Percentiles rank a stretch among this genome's conserved stretches.
Evolutionary conservation across 2,329 filamentous ascomycete species (phyloP).

Genomic region (Parastagonospora nodorum): DNA sequence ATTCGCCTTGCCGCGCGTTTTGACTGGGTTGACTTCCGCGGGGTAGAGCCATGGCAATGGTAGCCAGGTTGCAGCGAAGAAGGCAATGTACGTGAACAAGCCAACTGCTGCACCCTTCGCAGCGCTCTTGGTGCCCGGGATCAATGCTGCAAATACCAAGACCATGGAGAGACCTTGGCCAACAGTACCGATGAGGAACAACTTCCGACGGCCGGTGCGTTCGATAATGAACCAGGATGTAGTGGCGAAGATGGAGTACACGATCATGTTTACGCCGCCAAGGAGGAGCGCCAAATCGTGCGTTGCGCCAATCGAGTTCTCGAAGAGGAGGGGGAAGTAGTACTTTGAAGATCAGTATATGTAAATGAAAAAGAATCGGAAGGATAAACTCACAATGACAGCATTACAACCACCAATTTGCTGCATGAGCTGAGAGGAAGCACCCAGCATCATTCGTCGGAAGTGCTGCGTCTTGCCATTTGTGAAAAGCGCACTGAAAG

Average conservation of each 20-base stretch:
- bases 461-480: constrained; percentile 69
- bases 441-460: constrained; percentile 66
- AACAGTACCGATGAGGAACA: constrained; percentile 50
- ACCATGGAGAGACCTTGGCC: constrained; percentile 63
- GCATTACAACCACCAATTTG: constrained; percentile 45
- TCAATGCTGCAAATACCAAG: constrained; percentile 45
- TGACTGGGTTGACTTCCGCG: constrained; percentile 57
- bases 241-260: constrained; percentile 62
- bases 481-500: constrained; percentile 62
- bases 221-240: constrained; percentile 69
- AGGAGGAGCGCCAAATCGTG: constrained; percentile 51
- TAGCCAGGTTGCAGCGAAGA: constrained; percentile 68
- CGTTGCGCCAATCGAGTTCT: constrained; percentile 56
- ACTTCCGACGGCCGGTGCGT: constrained; percentile 57
- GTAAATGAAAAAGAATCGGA: no score
- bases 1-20: constrained; percentile 59
- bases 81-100: constrained; percentile 69
- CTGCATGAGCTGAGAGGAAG: constrained; percentile 50
- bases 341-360: constrained; percentile 21
- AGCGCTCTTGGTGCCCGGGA: constrained; percentile 37
- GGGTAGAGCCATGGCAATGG: constrained; percentile 64
- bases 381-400: constrained; percentile 33
- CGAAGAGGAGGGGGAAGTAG: constrained; percentile 50
- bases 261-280: constrained; percentile 59
- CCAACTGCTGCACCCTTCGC: constrained; percentile 60